phyloP scores from a whole-genome alignment of 345 rosid species.

The Cardamine resedifolia region DNA sequence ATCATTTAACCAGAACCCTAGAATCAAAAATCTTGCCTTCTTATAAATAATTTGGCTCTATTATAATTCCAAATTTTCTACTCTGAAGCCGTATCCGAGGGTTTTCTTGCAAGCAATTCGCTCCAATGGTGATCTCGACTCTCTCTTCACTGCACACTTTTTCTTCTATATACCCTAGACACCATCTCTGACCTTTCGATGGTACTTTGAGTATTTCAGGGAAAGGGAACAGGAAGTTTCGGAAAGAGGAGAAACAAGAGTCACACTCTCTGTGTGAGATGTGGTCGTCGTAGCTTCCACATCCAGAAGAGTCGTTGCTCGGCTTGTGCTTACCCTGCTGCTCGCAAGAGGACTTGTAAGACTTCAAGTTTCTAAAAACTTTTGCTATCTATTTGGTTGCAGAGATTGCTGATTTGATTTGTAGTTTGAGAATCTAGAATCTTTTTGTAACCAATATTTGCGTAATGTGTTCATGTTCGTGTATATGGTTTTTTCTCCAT shows the following conservation, averaged over 20 bases:
- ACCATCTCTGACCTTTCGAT: not conserved
- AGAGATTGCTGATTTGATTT: no score
- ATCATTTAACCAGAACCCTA: conserved; percentile 26
- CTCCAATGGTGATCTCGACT: conserved; percentile 40
- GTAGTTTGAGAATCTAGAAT: no score
- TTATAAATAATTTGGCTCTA: conserved; percentile 23
- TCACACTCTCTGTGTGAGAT: conserved; percentile 94
- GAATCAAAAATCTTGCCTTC: not conserved
- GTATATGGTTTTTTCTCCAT: no score
- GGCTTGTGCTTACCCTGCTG: conserved; percentile 95
- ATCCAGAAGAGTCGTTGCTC: conserved; percentile 97
- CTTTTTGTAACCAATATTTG: no score
- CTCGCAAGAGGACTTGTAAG: conserved; percentile 95
- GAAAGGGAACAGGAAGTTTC: conserved; percentile 97
- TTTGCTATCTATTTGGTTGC: not conserved
- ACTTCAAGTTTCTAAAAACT: not conserved
- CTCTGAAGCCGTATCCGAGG: conserved; percentile 25
- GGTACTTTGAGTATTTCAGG: conserved; percentile 46
- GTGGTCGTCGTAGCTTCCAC: conserved; percentile 98
- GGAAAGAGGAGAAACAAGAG: conserved; percentile 99
- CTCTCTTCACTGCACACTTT: not conserved
- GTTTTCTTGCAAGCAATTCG: conserved; percentile 24
- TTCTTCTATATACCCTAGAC: not conserved
- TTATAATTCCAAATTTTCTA: not conserved
- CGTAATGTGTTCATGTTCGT: no score